A percentile compares a stretch with the other conserved stretches of the same genome.
phyloP scores from a whole-genome alignment of 495 filamentous ascomycete species.

The Tuber aestivum region DNA sequence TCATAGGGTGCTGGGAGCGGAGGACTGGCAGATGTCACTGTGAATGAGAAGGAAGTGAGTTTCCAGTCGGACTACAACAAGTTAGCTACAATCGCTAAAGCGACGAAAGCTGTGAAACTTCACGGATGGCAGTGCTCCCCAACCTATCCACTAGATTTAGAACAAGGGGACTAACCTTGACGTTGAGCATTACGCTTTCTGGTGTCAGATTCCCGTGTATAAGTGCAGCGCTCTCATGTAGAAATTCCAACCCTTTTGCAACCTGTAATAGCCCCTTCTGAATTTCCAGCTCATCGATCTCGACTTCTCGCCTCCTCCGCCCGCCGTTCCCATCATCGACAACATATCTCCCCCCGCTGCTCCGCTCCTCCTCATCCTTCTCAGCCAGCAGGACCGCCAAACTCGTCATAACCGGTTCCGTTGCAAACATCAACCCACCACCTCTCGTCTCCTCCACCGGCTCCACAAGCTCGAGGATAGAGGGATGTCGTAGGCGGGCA shows the following conservation, averaged over 20 bases:
- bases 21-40: constrained; percentile 65
- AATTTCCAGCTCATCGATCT: constrained; percentile 95
- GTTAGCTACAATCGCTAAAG: constrained; percentile 14
- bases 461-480: constrained; percentile 84
- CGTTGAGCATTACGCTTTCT: constrained; percentile 89
- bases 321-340: constrained; percentile 71
- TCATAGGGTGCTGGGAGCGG: constrained; percentile 61
- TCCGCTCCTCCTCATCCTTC: constrained; percentile 83
- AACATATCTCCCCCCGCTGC: constrained; percentile 70
- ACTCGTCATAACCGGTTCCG: constrained; percentile 80
- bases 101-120: constrained; percentile 8
- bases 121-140: not conserved
- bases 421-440: constrained; percentile 92
- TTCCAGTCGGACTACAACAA: constrained; percentile 86
- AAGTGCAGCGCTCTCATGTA: constrained; percentile 90
- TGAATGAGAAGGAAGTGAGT: constrained; percentile 86
- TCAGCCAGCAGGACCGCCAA: constrained; percentile 76
- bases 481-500: constrained; percentile 80
- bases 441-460: constrained; percentile 89
- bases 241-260: constrained; percentile 88
- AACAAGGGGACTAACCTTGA: constrained; percentile 57
- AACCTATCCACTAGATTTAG: not conserved
- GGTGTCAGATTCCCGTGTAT: constrained; percentile 93
- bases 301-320: constrained; percentile 70
- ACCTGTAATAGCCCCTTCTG: constrained; percentile 92